Conservation (phyloP, 2,329 filamentous ascomycete genomes). For the Colletotrichum lupini region DNA sequence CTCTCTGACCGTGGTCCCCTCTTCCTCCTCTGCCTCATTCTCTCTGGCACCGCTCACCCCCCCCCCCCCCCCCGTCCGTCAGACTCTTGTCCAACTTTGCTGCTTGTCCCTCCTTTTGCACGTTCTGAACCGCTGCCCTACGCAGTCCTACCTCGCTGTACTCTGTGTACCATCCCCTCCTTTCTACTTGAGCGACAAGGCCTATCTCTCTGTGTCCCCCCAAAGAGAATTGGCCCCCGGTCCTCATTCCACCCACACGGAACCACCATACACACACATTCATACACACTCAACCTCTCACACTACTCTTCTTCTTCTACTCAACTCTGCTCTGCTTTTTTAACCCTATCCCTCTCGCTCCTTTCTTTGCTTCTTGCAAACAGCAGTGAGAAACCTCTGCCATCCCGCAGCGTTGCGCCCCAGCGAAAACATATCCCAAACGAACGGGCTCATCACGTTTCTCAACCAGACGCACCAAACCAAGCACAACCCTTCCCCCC, state of each 20-base stretch:
- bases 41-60: not conserved
- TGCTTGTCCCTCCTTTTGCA: constrained; percentile 28
- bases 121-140: constrained; percentile 32
- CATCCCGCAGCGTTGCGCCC: constrained; percentile 4
- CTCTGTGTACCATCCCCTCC: constrained; percentile 8
- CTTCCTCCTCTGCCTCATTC: not conserved
- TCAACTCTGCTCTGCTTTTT: constrained; percentile 13
- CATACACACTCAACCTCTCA: not conserved
- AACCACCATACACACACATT: not conserved
- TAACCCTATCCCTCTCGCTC: constrained; percentile 17
- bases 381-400: not conserved
- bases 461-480: not conserved
- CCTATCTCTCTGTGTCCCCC: constrained; percentile 16
- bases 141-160: constrained; percentile 27
- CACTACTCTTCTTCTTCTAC: not conserved
- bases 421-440: not conserved
- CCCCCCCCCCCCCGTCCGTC: not conserved
- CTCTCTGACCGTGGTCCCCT: not conserved
- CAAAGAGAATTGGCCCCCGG: not conserved
- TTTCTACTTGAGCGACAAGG: constrained; percentile 11
- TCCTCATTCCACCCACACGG: constrained; percentile 12
- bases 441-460: not conserved
- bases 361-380: not conserved
- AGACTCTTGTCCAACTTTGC: constrained; percentile 7
- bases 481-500: not conserved